Evolutionary conservation across 108 stramenopile genomes (phyloP), one percentile per base, ranked within the genome.

Genomic region (Chaetoceros tenuissimus): DNA sequence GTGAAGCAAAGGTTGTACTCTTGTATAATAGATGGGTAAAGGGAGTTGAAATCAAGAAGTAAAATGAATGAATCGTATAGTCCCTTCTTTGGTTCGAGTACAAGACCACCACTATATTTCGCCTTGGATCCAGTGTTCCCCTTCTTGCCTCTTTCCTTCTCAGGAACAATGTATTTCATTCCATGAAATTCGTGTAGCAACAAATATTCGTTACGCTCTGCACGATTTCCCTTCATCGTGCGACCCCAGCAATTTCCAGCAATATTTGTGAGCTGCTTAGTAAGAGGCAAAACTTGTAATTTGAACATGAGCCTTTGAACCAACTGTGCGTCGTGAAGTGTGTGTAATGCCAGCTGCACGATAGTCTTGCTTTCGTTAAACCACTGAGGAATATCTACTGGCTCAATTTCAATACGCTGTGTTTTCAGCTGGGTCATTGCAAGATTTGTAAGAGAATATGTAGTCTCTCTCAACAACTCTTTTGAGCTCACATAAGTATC

Each of bases 1-100:
- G 99, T 99, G 62, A 97, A 98, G 77, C 99, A 99, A 56, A 99
- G 73, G 72, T 99, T 98, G 88, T 98, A 99, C 81, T 99, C 99
- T 77, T 99, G 99, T 55, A 99, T 98, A 51, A 99, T 81, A 19
- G 92, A 94, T 0, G 99, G 99, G 65, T 99, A 99, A 53, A 99
- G 77, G 67, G 89, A 92, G 82, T 97, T 97, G 87, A 99, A 99
- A 77, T 99, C 99, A 47, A 99, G 63, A 31, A 99, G 66, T 23
- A 99, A 87, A 66, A 99, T 97, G 76, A 92, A 97, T 28, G 94
- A 84, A 78, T 99, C 99, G 69, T 99, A 99, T 30, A 98, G 73
- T 47, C 99, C 99, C 67, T 88, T 94, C 87, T 99, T 99, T n/a
- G 99, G 99, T 64, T 99, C 99, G 56, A 99, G 70, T 43, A 99